Evolutionary conservation across 2,329 filamentous ascomycete species (phyloP), one percentile per base, ranked within the genome.

Genomic region (Thermomyces lanuginosus): DNA sequence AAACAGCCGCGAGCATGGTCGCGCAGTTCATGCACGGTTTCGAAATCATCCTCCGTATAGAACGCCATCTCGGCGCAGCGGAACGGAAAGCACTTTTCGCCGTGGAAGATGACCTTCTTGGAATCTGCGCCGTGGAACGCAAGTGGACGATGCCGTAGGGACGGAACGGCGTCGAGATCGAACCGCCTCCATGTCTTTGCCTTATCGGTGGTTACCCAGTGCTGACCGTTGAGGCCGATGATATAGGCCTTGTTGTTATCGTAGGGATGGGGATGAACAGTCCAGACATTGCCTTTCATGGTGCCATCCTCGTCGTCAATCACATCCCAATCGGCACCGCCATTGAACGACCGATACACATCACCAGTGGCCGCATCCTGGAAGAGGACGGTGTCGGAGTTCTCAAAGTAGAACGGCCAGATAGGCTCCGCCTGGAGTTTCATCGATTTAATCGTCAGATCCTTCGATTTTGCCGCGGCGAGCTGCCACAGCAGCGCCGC

Each of bases 31-130:
- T 77, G 66, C 27, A 71, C 54, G 4, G 66, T 67, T 37, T 76
- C 64, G 59, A 98, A 98, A 37, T 81, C 81, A 51, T 95, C 76
- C 8, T 66, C 73, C 2, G 89, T 95, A 49, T 92, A 93, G 39
- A 61, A 68, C 12, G 64, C 58, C 39, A 58, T 54, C 44, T 76
- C 69, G 34, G 66, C 59, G 49, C 76, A 82, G 42, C 69, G 66
- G 14, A 69, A 60, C 22, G 67, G 62, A 10, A 64, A 55, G 47
- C 78, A 84, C 35, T 72, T 61, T 61, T 76, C 70, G 46, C 73
- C 72, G 48, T 84, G 76, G 57, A 89, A 82, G 35, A 98, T 69
- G 36, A 95, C 78, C 55, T 80, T 81, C 44, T 86, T 70, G 12
- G 76, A 71, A 49, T 98, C 81, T 37, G 58, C 63, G 29, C 81